Evolutionary conservation across 768 basidiomycete genomes (phyloP).

Genomic region (Mrakia frigida): DNA sequence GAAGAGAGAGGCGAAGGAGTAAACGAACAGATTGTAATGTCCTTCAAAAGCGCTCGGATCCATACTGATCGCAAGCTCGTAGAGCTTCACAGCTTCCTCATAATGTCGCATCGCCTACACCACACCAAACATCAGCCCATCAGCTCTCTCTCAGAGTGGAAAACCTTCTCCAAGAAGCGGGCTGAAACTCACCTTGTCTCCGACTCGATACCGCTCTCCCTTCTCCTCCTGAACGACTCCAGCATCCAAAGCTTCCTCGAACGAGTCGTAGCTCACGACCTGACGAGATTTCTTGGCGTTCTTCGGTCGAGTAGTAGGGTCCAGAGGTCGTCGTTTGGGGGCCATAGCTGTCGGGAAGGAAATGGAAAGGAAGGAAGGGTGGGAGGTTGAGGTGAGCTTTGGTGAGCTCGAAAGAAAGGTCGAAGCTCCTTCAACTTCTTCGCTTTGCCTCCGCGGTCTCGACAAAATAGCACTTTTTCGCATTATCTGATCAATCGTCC

Average conservation of each 20-base stretch:
- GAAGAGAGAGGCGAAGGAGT: constrained; percentile 17
- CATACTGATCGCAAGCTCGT: constrained; percentile 29
- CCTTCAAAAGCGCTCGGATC: constrained; percentile 39
- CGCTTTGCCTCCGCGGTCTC: too few species aligned
- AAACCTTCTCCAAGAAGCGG: background rate
- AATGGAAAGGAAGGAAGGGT: too few species aligned
- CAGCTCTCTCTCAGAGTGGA: background rate
- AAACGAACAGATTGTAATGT: constrained; percentile 39
- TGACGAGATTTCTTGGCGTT: constrained; percentile 35
- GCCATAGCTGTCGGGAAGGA: background rate
- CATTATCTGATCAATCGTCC: too few species aligned
- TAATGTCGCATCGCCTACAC: constrained; percentile 42
- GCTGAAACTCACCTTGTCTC: constrained; percentile 39
- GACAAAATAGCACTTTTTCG: too few species aligned
- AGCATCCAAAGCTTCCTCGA: constrained; percentile 44
- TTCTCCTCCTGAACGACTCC: constrained; percentile 45
- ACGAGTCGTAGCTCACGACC: constrained; percentile 42
- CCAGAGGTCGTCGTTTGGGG: constrained; percentile 19
- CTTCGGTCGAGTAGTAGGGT: constrained; percentile 12
- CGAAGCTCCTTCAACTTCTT: too few species aligned
- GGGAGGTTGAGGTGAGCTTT: too few species aligned
- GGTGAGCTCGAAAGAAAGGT: too few species aligned
- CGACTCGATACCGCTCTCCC: constrained; percentile 43
- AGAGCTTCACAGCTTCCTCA: constrained; percentile 39
- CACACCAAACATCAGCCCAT: background rate